Percentiles rank a stretch among this genome's conserved stretches.
phyloP scores from a whole-genome alignment of 2,329 filamentous ascomycete species.

The Hymenoscyphus fraxineus region DNA sequence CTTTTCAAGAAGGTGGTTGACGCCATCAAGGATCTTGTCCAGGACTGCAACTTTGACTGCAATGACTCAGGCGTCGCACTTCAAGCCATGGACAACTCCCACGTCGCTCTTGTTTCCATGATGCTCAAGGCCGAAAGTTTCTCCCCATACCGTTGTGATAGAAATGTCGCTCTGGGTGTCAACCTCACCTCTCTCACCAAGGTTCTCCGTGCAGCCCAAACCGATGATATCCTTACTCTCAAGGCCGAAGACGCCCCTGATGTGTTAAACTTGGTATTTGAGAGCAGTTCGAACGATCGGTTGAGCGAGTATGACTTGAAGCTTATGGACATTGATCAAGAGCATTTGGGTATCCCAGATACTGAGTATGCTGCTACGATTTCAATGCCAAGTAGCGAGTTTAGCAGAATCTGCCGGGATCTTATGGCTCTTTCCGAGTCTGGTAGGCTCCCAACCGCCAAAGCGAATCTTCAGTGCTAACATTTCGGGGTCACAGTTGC shows the following conservation, averaged over 20 bases:
- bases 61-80: slow-evolving; percentile 98
- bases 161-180: slow-evolving; percentile 96
- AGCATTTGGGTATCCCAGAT: slow-evolving; percentile 96
- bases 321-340: slow-evolving; percentile 99
- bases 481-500: slow-evolving; percentile 57
- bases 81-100: slow-evolving; percentile 99
- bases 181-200: slow-evolving; percentile 96
- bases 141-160: slow-evolving; percentile 94
- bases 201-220: slow-evolving; percentile 89
- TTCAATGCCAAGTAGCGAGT: slow-evolving; percentile 82
- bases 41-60: slow-evolving; percentile 99
- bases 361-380: slow-evolving; percentile 97
- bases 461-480: slow-evolving; percentile 11
- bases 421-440: slow-evolving; percentile 91
- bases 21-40: slow-evolving; percentile 97
- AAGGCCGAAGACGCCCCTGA: slow-evolving; percentile 98
- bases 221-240: slow-evolving; percentile 89
- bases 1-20: slow-evolving; percentile 98
- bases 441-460: slow-evolving; percentile 54
- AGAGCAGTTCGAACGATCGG: slow-evolving; percentile 82
- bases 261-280: slow-evolving; percentile 91
- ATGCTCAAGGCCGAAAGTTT: slow-evolving; percentile 95
- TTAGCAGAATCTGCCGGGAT: slow-evolving; percentile 92
- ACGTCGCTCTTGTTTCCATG: slow-evolving; percentile 98
- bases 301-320: slow-evolving; percentile 99